phyloP scores from a whole-genome alignment of 805 yeast species.

The Lachancea sp. region DNA sequence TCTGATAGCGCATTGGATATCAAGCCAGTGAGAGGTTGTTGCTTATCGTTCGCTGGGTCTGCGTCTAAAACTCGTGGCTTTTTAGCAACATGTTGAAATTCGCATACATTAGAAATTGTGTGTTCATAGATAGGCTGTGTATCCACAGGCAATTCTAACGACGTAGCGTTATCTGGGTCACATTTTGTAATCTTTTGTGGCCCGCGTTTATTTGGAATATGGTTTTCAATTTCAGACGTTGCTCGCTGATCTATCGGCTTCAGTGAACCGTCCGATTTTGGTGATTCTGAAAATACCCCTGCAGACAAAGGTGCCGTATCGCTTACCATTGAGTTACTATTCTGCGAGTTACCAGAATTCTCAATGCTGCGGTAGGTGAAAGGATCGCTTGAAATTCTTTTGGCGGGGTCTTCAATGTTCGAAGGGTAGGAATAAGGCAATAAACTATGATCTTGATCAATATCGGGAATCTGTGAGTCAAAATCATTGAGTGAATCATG shows the following conservation, averaged over 20 bases:
- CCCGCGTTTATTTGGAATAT: no score
- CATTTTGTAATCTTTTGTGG: no score
- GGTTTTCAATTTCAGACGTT: neutral
- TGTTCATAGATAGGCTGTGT: no score
- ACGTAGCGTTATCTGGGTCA: no score
- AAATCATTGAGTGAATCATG: slow-evolving; percentile 14
- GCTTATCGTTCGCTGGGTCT: no score
- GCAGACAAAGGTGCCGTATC: neutral
- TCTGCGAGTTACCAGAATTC: neutral
- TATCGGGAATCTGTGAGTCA: slow-evolving; percentile 11
- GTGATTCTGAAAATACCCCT: neutral
- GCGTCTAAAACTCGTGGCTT: neutral
- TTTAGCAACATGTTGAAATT: neutral
- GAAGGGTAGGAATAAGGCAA: neutral
- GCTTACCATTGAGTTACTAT: neutral
- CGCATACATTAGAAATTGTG: no score
- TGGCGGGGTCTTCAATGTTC: neutral
- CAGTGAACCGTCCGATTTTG: neutral
- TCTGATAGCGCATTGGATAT: neutral
- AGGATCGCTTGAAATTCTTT: neutral
- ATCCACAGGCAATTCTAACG: no score
- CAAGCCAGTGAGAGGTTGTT: no score
- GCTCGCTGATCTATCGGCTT: neutral
- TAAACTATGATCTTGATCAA: neutral
- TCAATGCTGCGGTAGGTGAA: neutral